Conservation (phyloP, 345 rosid species). For the Barbarea vulgaris region DNA sequence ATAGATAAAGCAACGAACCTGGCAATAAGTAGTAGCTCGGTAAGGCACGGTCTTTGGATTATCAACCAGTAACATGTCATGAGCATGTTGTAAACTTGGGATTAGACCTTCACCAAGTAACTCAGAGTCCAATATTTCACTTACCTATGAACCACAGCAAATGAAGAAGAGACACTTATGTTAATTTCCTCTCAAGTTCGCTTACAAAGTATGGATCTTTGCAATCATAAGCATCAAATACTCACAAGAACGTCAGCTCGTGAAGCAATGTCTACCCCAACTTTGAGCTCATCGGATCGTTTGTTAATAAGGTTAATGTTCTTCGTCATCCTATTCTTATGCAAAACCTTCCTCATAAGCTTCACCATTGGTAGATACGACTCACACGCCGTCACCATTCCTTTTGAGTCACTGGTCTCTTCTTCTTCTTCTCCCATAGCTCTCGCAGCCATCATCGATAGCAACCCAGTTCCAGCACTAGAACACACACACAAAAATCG, state of each 20-base stretch:
- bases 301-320: constrained; percentile 60
- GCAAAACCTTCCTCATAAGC: constrained; percentile 82
- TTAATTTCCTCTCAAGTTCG: not conserved
- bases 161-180: not conserved
- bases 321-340: constrained; percentile 65
- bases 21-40: constrained; percentile 78
- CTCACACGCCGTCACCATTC: constrained; percentile 80
- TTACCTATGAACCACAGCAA: no score
- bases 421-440: constrained; percentile 41
- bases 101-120: constrained; percentile 93
- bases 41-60: constrained; percentile 80
- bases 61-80: constrained; percentile 75
- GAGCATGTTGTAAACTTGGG: constrained; percentile 91
- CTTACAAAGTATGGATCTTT: not conserved
- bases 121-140: constrained; percentile 95
- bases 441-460: constrained; percentile 93
- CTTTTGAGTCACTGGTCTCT: constrained; percentile 26
- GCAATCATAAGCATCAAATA: constrained; percentile 12
- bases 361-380: constrained; percentile 96
- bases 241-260: constrained; percentile 85
- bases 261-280: constrained; percentile 70
- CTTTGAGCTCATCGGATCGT: constrained; percentile 73
- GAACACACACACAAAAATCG: not conserved
- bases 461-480: constrained; percentile 95
- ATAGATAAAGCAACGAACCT: constrained; percentile 50